Base-by-base conservation (phyloP, 75 land plant species). In the Chamaecyparis obtusa region DNA sequence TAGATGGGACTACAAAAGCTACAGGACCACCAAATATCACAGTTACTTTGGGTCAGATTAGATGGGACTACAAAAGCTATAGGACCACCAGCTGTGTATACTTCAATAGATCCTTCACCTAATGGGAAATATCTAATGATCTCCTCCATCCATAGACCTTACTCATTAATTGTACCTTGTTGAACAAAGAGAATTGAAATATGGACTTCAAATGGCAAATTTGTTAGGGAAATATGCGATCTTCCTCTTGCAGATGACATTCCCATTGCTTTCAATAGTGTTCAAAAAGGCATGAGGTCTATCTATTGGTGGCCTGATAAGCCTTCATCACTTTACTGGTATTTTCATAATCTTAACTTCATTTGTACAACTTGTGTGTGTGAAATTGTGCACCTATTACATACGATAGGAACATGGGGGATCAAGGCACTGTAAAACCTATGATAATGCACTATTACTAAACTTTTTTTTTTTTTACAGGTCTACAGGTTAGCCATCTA, bases 161-260 rank as follows among this genome's bases (percentile, higher is more conserved):
- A 95, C 86, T 98, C 99, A 9, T 96, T 88, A 85, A 93, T 88
- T 86, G 99, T 98, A 14, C 97, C 99, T 83, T 96, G 96, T 89
- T 98, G 99, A 86, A 94, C 99, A 0, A 98, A 93, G 84, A 96
- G 89, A 72, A 94, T 94, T 69, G 96, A 96, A 64, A 4, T 98
- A 19, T 98, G 99, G 99, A 91, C 95, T 79, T 69, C 88, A n/a
- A 92, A 91, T 90, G 99, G 99, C 51, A 91, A 90, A 57, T 92
- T 98, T 90, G 93, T 98, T 0, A 92, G 93, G 84, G 97, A 95
- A 83, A 89, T 98, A 56, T 96, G 98, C 91, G 94, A 95, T 89
- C 84, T 98, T 64, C 97, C 98, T 46, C 98, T 98, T 84, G 99
- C 99, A 9, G 99, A 98, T 84, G 93, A 98, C 86, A 96, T 98